Evolutionary conservation across 169 alveolate genomes (phyloP).

Genomic region (Cryptosporidium felis): DNA sequence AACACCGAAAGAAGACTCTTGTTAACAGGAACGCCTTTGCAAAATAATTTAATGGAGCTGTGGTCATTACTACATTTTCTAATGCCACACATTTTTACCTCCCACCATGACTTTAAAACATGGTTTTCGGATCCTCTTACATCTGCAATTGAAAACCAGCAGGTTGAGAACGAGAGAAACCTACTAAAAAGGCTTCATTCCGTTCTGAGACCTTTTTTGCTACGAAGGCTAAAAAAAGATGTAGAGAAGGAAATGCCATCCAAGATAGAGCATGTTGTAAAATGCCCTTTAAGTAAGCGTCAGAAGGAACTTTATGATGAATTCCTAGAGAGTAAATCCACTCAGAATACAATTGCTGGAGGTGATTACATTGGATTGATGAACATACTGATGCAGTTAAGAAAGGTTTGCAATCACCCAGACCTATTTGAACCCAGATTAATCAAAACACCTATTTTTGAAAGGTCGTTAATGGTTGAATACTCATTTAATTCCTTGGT

Average conservation of each 20-base stretch:
- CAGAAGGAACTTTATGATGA: constrained; percentile 97
- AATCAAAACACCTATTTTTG: constrained; percentile 86
- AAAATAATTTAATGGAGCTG: constrained; percentile 97
- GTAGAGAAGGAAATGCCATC: constrained; percentile 99
- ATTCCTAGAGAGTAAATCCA: constrained; percentile 86
- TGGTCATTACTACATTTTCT: constrained; percentile 98
- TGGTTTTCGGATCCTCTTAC: constrained; percentile 96
- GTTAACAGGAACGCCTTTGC: constrained; percentile 99
- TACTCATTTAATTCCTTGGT: neutral
- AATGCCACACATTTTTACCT: constrained; percentile 95
- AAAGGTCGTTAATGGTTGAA: neutral
- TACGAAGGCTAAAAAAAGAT: constrained; percentile 96
- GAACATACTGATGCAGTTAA: constrained; percentile 94
- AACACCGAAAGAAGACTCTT: constrained; percentile 94
- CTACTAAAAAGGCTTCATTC: constrained; percentile 90
- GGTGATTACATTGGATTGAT: constrained; percentile 94
- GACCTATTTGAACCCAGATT: constrained; percentile 94
- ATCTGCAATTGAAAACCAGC: constrained; percentile 88
- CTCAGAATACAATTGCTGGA: constrained; percentile 79
- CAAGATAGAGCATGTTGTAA: constrained; percentile 94
- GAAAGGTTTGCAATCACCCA: constrained; percentile 99
- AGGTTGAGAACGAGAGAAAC: constrained; percentile 72
- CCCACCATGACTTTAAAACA: constrained; percentile 93
- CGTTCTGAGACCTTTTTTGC: constrained; percentile 95
- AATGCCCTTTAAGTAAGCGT: constrained; percentile 89